A percentile compares a stretch with the other conserved stretches of the same genome.
phyloP scores from a whole-genome alignment of 2,329 filamentous ascomycete species.

The Penicillium olsonii region DNA sequence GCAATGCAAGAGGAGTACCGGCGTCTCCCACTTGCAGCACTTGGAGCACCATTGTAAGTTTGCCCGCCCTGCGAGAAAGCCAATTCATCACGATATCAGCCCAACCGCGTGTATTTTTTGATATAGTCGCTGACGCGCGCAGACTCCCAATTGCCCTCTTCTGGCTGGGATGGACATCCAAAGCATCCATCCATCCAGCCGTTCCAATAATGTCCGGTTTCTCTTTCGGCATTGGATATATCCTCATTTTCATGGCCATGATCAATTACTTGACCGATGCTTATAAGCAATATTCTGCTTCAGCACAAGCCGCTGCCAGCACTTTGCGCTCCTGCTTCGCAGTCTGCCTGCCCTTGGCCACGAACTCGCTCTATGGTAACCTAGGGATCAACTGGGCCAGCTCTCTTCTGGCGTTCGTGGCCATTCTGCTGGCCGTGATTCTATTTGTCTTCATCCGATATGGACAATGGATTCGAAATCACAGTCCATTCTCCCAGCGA shows the following conservation, averaged over 20 bases:
- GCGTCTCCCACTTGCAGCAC: slow-evolving; percentile 67
- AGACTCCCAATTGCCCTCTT: slow-evolving; percentile 53
- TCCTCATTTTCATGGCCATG: not conserved
- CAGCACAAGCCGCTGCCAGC: slow-evolving; percentile 8
- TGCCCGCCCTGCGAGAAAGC: not conserved
- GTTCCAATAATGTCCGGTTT: slow-evolving; percentile 53
- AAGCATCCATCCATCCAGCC: slow-evolving; percentile 19
- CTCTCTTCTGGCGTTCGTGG: not conserved
- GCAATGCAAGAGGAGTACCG: slow-evolving; percentile 60
- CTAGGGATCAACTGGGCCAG: slow-evolving; percentile 7
- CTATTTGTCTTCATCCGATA: slow-evolving; percentile 4
- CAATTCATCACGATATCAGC: not conserved
- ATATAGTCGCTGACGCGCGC: not conserved
- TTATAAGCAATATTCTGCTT: slow-evolving; percentile 4
- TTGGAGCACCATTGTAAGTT: slow-evolving; percentile 58
- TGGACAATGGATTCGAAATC: slow-evolving; percentile 18
- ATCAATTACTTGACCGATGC: slow-evolving; percentile 1
- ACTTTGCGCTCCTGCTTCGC: slow-evolving; percentile 1
- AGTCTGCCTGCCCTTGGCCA: slow-evolving; percentile 4
- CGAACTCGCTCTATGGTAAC: not conserved
- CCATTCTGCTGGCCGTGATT: not conserved
- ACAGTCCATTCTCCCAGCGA: slow-evolving; percentile 6
- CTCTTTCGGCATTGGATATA: not conserved
- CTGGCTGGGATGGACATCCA: slow-evolving; percentile 41
- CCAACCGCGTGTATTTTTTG: not conserved